Base-by-base conservation (phyloP, 2,329 filamentous ascomycete species). In the Claviceps capensis region DNA sequence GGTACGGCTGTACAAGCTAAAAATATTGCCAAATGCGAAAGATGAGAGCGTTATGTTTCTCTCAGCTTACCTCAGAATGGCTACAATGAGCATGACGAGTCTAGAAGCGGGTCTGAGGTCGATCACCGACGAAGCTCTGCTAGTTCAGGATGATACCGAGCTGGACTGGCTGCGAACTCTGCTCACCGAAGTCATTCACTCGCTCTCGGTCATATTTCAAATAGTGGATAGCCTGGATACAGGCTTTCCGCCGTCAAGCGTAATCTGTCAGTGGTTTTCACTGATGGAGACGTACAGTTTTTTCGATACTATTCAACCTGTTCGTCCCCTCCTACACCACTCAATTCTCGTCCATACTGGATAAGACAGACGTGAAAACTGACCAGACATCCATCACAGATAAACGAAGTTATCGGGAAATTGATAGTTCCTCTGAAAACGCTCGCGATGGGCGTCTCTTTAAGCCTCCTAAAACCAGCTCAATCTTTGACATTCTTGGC, bases 181-280 rank as follows among this genome's bases (percentile, higher is more conserved):
- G 26, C 70, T 89, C 22, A 79, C 81, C 14, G 88, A 95, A 65
- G 76, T 85, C 44, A 72, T 85, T 41, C 85, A 93, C 62, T 76
- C 83, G 42, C 72, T 93, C 66, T 83, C 88, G 48, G 73, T 89
- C 16, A 69, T 88, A 23, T 86, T 90, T 59, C 76, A 88, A 57
- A 73, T 86, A n/a, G 68, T 88, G 37, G 82, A 86, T 56, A 69
- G 77, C 47, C 74, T 76, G 49, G 65, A 72, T 40, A 69, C 69
- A 17, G 66, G 73, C 47, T 77, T 86, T 59, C 72, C 81, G 13
- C 72, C 80, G 16, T 73, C 78, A 17, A 70, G 75, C 14, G 66
- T 82, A 6, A 73, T 89, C 17, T 70, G 79, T 41, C 73, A 78
- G 56, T 95, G 88, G 88, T 88, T 90, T 59, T 70, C 75, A n/a